These are phyloP conservation scores for Limtongia smithiae DNA, from an alignment of 805 yeast species.

Conservation along the genomic window DNA sequence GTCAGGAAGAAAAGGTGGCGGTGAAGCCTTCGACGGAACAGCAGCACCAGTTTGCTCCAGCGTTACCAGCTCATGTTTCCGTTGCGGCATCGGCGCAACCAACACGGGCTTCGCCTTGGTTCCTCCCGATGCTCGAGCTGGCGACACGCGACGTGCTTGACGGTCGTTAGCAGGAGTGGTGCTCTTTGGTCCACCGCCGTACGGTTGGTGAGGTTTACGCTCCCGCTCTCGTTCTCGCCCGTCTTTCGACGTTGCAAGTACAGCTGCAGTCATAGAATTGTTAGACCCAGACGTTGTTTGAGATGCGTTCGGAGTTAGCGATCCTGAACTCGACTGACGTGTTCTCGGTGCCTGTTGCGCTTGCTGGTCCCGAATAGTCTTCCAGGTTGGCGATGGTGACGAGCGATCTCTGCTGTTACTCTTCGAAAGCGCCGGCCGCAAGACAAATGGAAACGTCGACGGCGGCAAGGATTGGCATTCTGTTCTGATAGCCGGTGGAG, in stretches of 20 bases:
- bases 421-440: slow-evolving; percentile 7
- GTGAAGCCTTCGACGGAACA: neutral
- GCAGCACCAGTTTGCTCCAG: neutral
- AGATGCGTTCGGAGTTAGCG: neutral
- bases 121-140: no score
- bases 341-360: neutral
- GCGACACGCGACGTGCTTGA: no score
- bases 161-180: no score
- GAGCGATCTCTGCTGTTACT: slow-evolving; percentile 1
- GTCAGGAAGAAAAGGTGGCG: slow-evolving; percentile 15
- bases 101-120: no score
- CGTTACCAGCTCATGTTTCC: no score
- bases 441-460: slow-evolving; percentile 23
- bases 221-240: no score
- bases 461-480: slow-evolving; percentile 22
- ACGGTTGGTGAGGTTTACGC: no score
- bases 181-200: no score
- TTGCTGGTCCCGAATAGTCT: neutral
- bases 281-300: neutral
- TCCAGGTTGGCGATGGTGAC: neutral
- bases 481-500: neutral
- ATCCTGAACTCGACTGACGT: neutral
- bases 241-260: no score
- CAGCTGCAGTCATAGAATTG: neutral
- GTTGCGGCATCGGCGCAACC: no score